Base-by-base conservation (phyloP, 2,329 filamentous ascomycete genomes). In the Colletotrichum sojae region DNA sequence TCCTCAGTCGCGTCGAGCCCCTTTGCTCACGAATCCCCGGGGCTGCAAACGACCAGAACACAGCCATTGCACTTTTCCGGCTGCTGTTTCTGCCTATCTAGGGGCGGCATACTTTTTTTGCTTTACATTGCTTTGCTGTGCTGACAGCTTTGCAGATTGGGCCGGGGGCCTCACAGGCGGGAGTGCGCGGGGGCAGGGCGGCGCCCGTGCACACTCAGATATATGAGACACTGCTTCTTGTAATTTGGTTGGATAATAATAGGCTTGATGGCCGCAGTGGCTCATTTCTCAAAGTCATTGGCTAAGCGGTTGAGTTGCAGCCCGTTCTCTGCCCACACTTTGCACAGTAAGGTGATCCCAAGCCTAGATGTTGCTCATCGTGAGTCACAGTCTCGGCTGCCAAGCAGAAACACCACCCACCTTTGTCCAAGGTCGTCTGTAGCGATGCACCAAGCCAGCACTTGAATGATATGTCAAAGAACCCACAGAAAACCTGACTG, bases 21-120 rank as follows among this genome's bases (percentile, higher is more conserved):
- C 56, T 54, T 61, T 49, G 25, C n/a, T 66, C 55, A 66, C 15
- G 56, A 51, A 49, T 48, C 56, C 56, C 13, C 27, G 56, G 56
- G 55, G 56, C 56, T 56, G 12, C 16, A 8, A n/a, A 48, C 12
- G 60, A 49, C 45, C 43, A 55, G 51, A 43, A 6, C 8, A n/a
- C 8, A 46, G 60, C 15, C 60, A 56, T 51, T 27, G 31, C 52
- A 63, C 60, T 36, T 36, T 25, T 2, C 56, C 15, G 52, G 43
- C 27, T 15, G 43, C n/a, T 10, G 16, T 4, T 63, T 25, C 43
- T 56, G 51, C 52, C 52, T 20, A 22, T 3, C 5, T 6, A 22
- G 43, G 46, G 46, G 45, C 36, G 36, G 36, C 45, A 39, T 5
- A 52, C 36, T 64, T 39, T 64, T 39, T 64, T 52, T 61, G 25